These are phyloP conservation scores for Heterobasidion irregulare DNA, from an alignment of 1,284 basidiomycete genomes.

Conservation along the genomic window DNA sequence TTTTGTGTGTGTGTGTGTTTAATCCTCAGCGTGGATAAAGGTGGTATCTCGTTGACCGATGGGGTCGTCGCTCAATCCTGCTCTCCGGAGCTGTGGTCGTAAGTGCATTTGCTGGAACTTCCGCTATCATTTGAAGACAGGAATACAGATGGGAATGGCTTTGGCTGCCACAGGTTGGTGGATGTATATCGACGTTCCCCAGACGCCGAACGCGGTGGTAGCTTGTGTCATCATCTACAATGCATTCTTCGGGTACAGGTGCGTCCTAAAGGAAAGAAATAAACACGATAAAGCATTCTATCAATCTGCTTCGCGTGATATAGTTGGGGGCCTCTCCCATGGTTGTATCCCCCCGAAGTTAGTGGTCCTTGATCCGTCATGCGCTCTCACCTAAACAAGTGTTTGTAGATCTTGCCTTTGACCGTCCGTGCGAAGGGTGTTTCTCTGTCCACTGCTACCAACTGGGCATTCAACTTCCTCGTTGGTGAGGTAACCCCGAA, in stretches of 20 bases:
- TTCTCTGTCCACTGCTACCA: slow-evolving; percentile 82
- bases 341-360: slow-evolving; percentile 86
- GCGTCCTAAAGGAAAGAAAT: too few relatives aligned
- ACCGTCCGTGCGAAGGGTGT: slow-evolving; percentile 91
- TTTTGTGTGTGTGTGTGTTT: slow-evolving; percentile 6
- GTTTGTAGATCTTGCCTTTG: slow-evolving; percentile 84
- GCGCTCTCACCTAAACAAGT: background rate
- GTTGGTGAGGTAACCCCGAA: slow-evolving; percentile 88
- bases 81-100: slow-evolving; percentile 88
- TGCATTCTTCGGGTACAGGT: slow-evolving; percentile 85
- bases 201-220: slow-evolving; percentile 87
- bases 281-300: too few relatives aligned
- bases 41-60: slow-evolving; percentile 93
- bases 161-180: slow-evolving; percentile 83
- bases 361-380: slow-evolving; percentile 5
- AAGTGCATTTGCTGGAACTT: slow-evolving; percentile 20
- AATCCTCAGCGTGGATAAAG: slow-evolving; percentile 29
- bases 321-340: slow-evolving; percentile 73
- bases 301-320: background rate
- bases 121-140: slow-evolving; percentile 2
- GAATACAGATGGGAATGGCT: slow-evolving; percentile 63
- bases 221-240: slow-evolving; percentile 91
- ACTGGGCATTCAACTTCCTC: slow-evolving; percentile 83
- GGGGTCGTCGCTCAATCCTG: slow-evolving; percentile 86
- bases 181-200: slow-evolving; percentile 86